Evolutionary conservation across 345 rosid species (phyloP).

Genomic region (Punica granatum): DNA sequence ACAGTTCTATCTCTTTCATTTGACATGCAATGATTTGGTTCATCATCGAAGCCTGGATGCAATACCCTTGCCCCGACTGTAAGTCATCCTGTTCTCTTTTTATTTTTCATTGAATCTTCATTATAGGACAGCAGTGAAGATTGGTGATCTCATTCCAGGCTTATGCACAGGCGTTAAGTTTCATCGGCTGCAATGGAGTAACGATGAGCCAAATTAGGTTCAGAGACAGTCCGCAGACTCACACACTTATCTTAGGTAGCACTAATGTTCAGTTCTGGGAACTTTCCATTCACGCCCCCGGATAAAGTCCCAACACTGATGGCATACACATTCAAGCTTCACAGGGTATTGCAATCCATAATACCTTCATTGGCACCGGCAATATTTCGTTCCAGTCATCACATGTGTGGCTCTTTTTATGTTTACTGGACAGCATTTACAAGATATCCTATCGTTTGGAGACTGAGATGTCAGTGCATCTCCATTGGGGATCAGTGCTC

Average conservation of each 20-base stretch:
- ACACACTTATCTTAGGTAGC: neutral
- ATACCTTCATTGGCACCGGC: constrained; percentile 8
- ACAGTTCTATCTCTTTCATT: neutral
- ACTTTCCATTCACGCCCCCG: constrained; percentile 14
- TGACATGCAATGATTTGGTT: neutral
- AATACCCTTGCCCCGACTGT: neutral
- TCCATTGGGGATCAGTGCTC: constrained; percentile 5
- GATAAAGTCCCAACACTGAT: constrained; percentile 37
- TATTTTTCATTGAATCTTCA: neutral
- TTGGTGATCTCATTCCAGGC: neutral
- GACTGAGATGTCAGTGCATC: constrained; percentile 21
- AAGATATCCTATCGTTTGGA: no score
- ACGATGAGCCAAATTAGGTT: neutral
- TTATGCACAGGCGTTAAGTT: neutral
- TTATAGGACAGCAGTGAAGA: no score
- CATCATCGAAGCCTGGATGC: neutral
- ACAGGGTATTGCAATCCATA: constrained; percentile 4
- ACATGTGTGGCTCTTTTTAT: neutral
- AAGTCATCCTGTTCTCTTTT: neutral
- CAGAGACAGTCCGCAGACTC: constrained; percentile 12
- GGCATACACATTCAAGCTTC: constrained; percentile 29
- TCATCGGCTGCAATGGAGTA: neutral
- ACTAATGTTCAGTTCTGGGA: neutral
- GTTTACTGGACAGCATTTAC: no score
- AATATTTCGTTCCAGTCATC: neutral